Base-by-base conservation (phyloP, 2,329 filamentous ascomycete species). In the Camillea tinctor region DNA sequence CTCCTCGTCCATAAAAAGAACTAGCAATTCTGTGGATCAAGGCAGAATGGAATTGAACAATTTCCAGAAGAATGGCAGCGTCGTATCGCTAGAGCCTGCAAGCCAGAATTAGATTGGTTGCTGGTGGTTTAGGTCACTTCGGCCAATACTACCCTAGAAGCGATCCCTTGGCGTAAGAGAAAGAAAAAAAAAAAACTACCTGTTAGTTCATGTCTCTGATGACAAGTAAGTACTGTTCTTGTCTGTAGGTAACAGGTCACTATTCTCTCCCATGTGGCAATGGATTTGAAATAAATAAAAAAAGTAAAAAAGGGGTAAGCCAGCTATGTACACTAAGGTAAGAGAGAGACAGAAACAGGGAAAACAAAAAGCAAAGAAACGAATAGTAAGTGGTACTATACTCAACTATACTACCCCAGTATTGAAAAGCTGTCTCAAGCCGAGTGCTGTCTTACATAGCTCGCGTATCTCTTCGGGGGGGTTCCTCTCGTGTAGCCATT, bases 131-230 rank as follows among this genome's bases (percentile, higher is more conserved):
- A 60, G 54, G 50, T 50, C 48, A 57, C 50, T 63, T 23, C 60
- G 60, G 63, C 57, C 55, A 62, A 64, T 64, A 58, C 63, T 49
- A 66, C 63, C 61, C 64, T 66, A 62, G 60, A 62, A 62, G 60
- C 63, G 63, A 66, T 65, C 64, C 64, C 64, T 66, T 66, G 64
- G 64, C 64, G 57, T 58, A 51, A 20, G 24, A 15, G 58, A 61
- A 62, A 64, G 64, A 63, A 55, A 58, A 51, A 20, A 19, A 15
- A 59, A 61, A 62, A 64, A 63, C 60, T 51, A 21, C 19, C 22
- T 51, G 22, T 26, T 52, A 57, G 55, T 57, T 60, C 54, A 30
- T 36, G 36, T 36, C 51, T 53, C 51, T 19, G 23, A 30, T 36
- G 51, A 30, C 51, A 53, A 23, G 50, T 52, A 30, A 30, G 8